Percentiles rank a stretch among this genome's conserved stretches.
Conservation (phyloP, 306 rosid species). For the Abrus precatorius region DNA sequence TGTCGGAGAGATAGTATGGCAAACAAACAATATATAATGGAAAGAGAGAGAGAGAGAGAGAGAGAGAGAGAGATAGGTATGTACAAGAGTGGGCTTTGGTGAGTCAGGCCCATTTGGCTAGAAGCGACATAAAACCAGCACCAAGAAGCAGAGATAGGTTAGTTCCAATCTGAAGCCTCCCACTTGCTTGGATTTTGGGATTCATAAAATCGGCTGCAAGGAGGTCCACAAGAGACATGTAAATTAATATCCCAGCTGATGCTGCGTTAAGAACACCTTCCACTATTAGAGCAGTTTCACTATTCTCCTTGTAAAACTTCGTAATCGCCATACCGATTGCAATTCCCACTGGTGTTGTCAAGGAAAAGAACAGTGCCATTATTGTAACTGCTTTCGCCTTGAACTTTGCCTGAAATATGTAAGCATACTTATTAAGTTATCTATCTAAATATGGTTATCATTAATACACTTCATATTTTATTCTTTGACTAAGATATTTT, state of each 20-base stretch:
- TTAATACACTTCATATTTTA: too few species aligned
- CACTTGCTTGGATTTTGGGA: conserved; percentile 50
- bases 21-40: too few species aligned
- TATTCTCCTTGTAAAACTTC: conserved; percentile 35
- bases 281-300: conserved; percentile 46
- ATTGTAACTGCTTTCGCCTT: conserved; percentile 36
- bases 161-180: conserved; percentile 34
- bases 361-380: conserved; percentile 58
- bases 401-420: conserved; percentile 50
- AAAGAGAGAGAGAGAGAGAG: too few species aligned
- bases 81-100: not conserved
- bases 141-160: conserved; percentile 54
- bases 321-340: conserved; percentile 55
- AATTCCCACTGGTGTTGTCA: conserved; percentile 66
- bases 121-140: conserved; percentile 56
- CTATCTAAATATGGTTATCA: too few species aligned
- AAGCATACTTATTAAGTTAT: too few species aligned
- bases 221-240: conserved; percentile 65
- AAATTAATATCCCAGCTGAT: conserved; percentile 62
- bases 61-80: too few species aligned
- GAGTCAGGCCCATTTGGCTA: conserved; percentile 57
- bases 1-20: too few species aligned
- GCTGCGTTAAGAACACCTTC: conserved; percentile 61
- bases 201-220: conserved; percentile 63
- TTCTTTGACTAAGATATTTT: too few species aligned